These are phyloP conservation scores for Trichosporon coremiiforme DNA, from an alignment of 1,284 basidiomycete species.

Conservation along the genomic window DNA sequence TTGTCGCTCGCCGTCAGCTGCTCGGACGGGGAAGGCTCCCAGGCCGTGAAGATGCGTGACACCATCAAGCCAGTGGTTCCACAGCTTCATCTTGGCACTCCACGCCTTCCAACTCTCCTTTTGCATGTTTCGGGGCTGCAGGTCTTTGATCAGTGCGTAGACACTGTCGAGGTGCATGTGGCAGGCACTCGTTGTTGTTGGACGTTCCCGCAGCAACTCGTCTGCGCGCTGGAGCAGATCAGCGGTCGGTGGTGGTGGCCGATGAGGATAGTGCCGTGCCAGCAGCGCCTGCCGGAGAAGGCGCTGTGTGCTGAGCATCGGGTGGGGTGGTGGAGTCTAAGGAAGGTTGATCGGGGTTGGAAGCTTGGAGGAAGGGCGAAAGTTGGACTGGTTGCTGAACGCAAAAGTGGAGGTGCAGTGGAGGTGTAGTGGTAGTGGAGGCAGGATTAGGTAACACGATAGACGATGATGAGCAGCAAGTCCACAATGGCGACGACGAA, in stretches of 20 bases:
- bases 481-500: no score
- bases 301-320: background rate
- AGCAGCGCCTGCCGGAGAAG: background rate
- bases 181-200: background rate
- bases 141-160: constrained; percentile 10
- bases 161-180: constrained; percentile 9
- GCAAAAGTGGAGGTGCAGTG: no score
- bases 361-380: no score
- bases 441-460: no score
- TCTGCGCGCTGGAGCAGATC: background rate
- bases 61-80: constrained; percentile 9
- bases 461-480: no score
- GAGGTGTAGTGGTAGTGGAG: no score
- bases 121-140: background rate
- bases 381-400: no score
- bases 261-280: background rate
- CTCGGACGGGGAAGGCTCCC: background rate
- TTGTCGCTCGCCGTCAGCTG: background rate
- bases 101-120: background rate
- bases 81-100: constrained; percentile 11
- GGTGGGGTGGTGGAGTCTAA: background rate
- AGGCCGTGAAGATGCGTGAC: background rate
- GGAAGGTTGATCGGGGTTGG: no score
- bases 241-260: background rate
- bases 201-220: background rate